Evolutionary conservation across 768 basidiomycete genomes (phyloP).

Genomic region (Russula lepida): DNA sequence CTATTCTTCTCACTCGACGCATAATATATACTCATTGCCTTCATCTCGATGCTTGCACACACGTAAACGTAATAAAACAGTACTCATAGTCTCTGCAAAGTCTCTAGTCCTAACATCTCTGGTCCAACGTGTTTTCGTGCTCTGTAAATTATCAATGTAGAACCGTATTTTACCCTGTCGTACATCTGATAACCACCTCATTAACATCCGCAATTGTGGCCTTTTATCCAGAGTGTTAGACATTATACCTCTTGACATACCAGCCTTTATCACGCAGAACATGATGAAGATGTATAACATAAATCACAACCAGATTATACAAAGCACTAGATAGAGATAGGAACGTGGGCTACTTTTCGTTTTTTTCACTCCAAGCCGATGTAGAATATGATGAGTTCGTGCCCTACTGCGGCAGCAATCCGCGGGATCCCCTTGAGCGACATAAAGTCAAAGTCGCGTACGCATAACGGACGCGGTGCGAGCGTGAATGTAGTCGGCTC

Average conservation of each 20-base stretch:
- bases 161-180: slow-evolving; percentile 2
- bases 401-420: slow-evolving; percentile 60
- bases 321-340: neutral
- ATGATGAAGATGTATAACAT: neutral
- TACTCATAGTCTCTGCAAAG: neutral
- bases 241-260: neutral
- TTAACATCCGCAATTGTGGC: neutral
- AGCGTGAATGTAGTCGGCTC: slow-evolving; percentile 54
- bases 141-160: slow-evolving; percentile 18
- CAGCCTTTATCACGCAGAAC: neutral
- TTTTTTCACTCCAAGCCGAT: slow-evolving; percentile 49
- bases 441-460: slow-evolving; percentile 75
- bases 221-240: neutral
- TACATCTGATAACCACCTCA: neutral
- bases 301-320: neutral
- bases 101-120: neutral
- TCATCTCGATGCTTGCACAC: neutral
- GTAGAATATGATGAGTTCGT: slow-evolving; percentile 49
- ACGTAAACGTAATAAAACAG: slow-evolving; percentile 1
- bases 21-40: neutral
- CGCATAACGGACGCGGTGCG: slow-evolving; percentile 51
- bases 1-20: neutral
- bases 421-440: slow-evolving; percentile 49
- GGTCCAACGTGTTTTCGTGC: neutral
- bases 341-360: neutral